Conservation (phyloP, 169 alveolate species). For the Eimeria acervulina region DNA sequence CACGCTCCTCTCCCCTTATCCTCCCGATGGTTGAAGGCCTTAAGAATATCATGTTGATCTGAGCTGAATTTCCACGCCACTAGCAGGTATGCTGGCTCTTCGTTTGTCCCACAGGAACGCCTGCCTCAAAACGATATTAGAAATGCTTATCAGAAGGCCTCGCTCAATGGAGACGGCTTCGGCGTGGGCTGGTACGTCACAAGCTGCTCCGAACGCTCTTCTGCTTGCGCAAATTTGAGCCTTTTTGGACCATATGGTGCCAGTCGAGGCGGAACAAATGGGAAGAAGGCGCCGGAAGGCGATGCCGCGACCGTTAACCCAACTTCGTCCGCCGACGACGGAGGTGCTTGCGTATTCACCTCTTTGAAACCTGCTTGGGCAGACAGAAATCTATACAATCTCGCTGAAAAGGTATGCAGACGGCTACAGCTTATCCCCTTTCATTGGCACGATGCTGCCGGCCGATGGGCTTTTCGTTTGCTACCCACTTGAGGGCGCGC, state of each 20-base stretch:
- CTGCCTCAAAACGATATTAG: conserved; percentile 59
- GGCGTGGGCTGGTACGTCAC: conserved; percentile 84
- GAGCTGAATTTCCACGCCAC: neutral
- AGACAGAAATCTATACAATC: conserved; percentile 77
- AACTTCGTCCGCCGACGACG: conserved; percentile 36
- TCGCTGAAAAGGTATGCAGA: conserved; percentile 79
- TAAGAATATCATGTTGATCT: neutral
- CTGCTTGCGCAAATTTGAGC: conserved; percentile 11
- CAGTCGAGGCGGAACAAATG: neutral
- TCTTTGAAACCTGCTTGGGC: conserved; percentile 85
- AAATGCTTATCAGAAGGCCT: conserved; percentile 76
- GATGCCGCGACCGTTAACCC: neutral
- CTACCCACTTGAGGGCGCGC: neutral
- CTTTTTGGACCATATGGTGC: neutral
- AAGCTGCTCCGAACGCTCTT: neutral
- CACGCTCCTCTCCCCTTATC: neutral
- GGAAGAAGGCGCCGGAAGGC: neutral
- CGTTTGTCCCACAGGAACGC: conserved; percentile 70
- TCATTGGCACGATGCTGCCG: neutral
- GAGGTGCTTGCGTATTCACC: conserved; percentile 81
- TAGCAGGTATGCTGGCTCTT: neutral
- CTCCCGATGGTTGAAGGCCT: neutral
- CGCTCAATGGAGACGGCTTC: conserved; percentile 83
- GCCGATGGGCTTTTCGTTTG: neutral
- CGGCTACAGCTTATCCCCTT: neutral